Conservation (phyloP, 2,329 filamentous ascomycete species). For the Dryadomyces quercus-mongolicae region DNA sequence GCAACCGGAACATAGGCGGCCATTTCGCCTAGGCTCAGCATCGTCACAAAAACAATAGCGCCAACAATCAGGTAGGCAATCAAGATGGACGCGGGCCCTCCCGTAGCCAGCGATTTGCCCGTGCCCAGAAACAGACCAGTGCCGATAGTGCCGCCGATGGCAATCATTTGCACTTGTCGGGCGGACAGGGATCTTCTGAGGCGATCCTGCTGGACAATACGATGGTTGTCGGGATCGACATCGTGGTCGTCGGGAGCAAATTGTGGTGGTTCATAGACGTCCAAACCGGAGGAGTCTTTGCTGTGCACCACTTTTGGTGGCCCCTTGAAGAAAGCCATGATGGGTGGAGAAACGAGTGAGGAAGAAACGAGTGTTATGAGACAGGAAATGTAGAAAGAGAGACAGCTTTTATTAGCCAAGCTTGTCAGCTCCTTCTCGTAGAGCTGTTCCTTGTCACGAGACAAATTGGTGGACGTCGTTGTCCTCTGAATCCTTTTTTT, state of each 20-base stretch:
- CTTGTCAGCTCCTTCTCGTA: no score
- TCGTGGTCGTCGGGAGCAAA: background rate
- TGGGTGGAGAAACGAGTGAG: no score
- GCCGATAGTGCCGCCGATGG: constrained; percentile 46
- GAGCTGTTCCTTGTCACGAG: no score
- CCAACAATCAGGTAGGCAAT: constrained; percentile 61
- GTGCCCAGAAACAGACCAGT: constrained; percentile 52
- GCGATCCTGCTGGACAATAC: constrained; percentile 21
- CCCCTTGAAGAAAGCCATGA: no score
- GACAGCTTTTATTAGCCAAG: no score
- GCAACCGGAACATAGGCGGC: constrained; percentile 65
- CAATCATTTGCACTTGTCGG: constrained; percentile 58
- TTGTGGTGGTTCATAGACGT: no score
- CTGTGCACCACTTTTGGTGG: no score
- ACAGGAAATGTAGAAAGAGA: no score
- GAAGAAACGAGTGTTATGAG: no score
- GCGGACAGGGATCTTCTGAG: constrained; percentile 43
- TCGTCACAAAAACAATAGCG: constrained; percentile 64
- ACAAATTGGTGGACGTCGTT: no score
- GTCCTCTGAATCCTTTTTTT: no score
- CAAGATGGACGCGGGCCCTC: constrained; percentile 53
- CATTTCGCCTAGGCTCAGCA: constrained; percentile 60
- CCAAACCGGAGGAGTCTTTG: no score
- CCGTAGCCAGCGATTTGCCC: constrained; percentile 46
- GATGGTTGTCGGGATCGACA: background rate